Base-by-base conservation (phyloP, 2,329 filamentous ascomycete species). In the Xylaria sp. region DNA sequence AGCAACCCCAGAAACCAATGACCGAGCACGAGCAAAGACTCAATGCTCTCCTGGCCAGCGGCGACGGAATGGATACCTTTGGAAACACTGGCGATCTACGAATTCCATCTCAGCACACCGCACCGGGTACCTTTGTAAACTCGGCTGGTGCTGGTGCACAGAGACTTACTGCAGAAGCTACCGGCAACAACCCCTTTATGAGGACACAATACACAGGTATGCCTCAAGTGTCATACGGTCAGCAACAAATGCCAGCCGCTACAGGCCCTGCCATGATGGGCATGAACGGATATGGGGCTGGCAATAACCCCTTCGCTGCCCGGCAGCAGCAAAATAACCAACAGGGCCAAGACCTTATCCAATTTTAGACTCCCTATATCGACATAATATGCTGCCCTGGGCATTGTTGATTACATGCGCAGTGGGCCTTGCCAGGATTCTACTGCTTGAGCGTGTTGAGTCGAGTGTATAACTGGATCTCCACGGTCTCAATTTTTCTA, bases 61-160 rank as follows among this genome's bases (percentile, higher is more conserved):
- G 96, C 72, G 96, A 99, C 65, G 96, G 96, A 28, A 92, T 97
- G 84, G 96, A 99, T 78, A 99, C 96, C 0, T 99, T 97, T 78
- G 96, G 96, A 72, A 99, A 99, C 79, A 93, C 93, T n/a, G 96
- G 96, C 73, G 93, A 98, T 72, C 86, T 97, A 55, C 94, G 96
- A 80, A 97, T 99, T 71, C 96, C 96, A 1, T 90, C 96, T 2
- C 96, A 99, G 78, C 96, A 99, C 80, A 99, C 96, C 0, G 94
- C 96, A 1, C 96, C 96, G 0, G 96, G 95, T 30, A 97, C 93
- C 0, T 99, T 98, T 79, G 91, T 99, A 82, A 99, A 99, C 82
- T 97, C 93, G 68, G 94, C 96, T 7, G 96, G 96, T 58, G 85
- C 91, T 43, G 93, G 93, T n/a, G 82, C 93, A 65, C 89, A 89